Evolutionary conservation across 164 flowering plant genomes (phyloP).

Genomic region (Vitis vinifera): ASM3070453v1 NC_081821.1:1691001-1691500

Average conservation of each 20-base stretch:
- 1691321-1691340: background rate
- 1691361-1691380: background rate
- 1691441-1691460: background rate
- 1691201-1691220: slow-evolving; percentile 96
- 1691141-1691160: slow-evolving; percentile 55
- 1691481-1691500: background rate
- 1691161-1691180: slow-evolving; percentile 99
- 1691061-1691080: too few relatives aligned
- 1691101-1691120: background rate
- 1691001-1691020: too few relatives aligned
- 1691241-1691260: slow-evolving; percentile 94
- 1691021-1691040: too few relatives aligned
- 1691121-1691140: background rate
- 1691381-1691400: background rate
- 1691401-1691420: background rate
- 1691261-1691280: slow-evolving; percentile 16
- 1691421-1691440: background rate
- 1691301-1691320: too few relatives aligned
- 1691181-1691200: slow-evolving; percentile 94
- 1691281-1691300: too few relatives aligned
- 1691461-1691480: background rate
- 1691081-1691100: background rate
- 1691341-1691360: background rate
- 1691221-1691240: slow-evolving; percentile 81
- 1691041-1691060: too few relatives aligned